Evolutionary conservation across 2,329 filamentous ascomycete species (phyloP).

Genomic region (Ceratocystis diversiconidia): DNA sequence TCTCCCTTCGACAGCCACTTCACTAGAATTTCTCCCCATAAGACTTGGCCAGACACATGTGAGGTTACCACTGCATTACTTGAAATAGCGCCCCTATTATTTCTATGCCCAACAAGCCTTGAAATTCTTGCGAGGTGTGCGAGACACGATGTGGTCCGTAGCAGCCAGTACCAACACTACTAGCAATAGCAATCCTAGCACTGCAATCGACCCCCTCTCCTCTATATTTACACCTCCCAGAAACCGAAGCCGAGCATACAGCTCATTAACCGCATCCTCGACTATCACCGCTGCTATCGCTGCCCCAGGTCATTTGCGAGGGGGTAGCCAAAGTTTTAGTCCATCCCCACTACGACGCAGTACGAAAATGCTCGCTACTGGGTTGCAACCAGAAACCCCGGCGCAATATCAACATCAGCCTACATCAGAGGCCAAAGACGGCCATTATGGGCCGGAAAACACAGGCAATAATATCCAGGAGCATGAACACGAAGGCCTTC

Average conservation of each 20-base stretch:
- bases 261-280: constrained; percentile 10
- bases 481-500: background rate
- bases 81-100: background rate
- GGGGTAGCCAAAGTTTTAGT: constrained; percentile 13
- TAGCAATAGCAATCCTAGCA: constrained; percentile 8
- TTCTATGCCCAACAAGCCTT: background rate
- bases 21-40: background rate
- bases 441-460: background rate
- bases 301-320: constrained; percentile 10
- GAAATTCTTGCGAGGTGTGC: background rate
- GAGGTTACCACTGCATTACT: background rate
- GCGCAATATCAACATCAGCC: background rate
- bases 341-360: constrained; percentile 14
- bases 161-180: background rate
- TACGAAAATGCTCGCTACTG: constrained; percentile 6
- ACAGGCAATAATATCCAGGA: background rate
- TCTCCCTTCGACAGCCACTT: background rate
- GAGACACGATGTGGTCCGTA: constrained; percentile 14
- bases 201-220: constrained; percentile 5
- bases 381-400: background rate
- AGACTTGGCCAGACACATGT: background rate
- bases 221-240: constrained; percentile 15
- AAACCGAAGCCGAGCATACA: constrained; percentile 12
- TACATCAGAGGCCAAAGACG: background rate
- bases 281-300: constrained; percentile 4